These are phyloP conservation scores for Arabidopsis lyrata DNA, from an alignment of 441 rosid species.

Conservation along the genomic window DNA sequence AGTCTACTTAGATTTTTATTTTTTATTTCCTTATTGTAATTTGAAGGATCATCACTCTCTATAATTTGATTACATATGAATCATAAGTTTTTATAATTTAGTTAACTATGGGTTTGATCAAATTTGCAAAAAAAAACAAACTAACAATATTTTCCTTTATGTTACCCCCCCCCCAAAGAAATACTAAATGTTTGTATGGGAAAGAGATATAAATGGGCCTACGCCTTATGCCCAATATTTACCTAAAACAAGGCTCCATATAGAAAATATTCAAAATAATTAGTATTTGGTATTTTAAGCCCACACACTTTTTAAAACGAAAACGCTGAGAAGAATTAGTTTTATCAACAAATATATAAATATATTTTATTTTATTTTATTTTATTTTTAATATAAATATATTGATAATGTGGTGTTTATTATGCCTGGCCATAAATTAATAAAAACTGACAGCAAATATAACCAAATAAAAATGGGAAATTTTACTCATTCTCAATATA, in stretches of 20 bases:
- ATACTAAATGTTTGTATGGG: neutral
- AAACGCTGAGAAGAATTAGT: neutral
- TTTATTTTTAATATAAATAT: no score
- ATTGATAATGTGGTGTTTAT: no score
- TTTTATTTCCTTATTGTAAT: no score
- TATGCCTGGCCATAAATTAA: neutral
- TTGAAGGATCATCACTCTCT: neutral
- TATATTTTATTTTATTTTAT: no score
- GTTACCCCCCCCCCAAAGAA: no score
- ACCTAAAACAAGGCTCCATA: neutral
- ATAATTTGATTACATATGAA: neutral
- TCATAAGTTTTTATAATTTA: neutral
- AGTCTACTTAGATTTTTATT: neutral
- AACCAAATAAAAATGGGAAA: neutral
- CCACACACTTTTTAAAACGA: neutral
- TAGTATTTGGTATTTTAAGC: neutral
- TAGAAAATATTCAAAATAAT: neutral
- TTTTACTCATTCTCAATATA: neutral
- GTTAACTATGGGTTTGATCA: neutral
- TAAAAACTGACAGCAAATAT: conserved; percentile 11
- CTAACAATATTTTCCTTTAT: no score
- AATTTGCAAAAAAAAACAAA: no score
- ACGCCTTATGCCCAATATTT: neutral
- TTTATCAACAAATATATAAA: no score
- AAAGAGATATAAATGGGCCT: neutral